Evolutionary conservation across 805 yeast genomes (phyloP), one percentile per base, ranked within the genome.

Genomic region (Starmerella powellii): DNA sequence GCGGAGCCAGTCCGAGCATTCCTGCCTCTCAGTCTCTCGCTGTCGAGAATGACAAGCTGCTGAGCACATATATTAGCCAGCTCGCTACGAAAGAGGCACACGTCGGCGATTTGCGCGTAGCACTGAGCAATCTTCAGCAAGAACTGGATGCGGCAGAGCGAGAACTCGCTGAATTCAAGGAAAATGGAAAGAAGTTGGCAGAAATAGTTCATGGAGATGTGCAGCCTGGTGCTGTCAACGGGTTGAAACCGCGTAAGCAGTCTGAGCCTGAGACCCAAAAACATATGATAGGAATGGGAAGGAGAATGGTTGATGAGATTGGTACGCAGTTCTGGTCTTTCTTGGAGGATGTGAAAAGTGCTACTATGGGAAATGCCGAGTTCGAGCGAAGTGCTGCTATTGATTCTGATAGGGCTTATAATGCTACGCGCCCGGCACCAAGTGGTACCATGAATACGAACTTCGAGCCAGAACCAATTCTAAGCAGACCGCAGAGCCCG

Each of bases 61-160:
- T 46, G 12, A 38, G 33, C 27, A 37, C 41, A 5, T 40, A 36
- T 11, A 37, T 46, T 17, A 40, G 34, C 26, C 50, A 60, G 37
- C 55, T 65, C 27, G 69, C 69, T 1, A 51, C 59, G 21, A 59
- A 61, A 42, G 66, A 65, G 46, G 56, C 66, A 2, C 56, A 56
- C 3, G 64, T 65, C 8, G 56, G 57, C 19, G 66, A 63, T 40
- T 55, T 65, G 26, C 45, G 56, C 16, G 57, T 55, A 36, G 61
- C 55, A 27, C 36, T 57, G 31, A 42, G 44, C 23, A 46, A 54
- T 29, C 47, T 61, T n/a, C 54, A 51, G 37, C 52, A 44, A 23
- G 57, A 59, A 37, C 56, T 65, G 41, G 49, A 52, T 26, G 56
- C 50, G 27, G 67, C 68, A 12, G 67, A 65, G 45, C 44, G 44